A percentile compares a stretch with the other conserved stretches of the same genome.
Evolutionary conservation across 148 eudicot genomes (phyloP).

Genomic region (Dianthus caryophyllus): DNA sequence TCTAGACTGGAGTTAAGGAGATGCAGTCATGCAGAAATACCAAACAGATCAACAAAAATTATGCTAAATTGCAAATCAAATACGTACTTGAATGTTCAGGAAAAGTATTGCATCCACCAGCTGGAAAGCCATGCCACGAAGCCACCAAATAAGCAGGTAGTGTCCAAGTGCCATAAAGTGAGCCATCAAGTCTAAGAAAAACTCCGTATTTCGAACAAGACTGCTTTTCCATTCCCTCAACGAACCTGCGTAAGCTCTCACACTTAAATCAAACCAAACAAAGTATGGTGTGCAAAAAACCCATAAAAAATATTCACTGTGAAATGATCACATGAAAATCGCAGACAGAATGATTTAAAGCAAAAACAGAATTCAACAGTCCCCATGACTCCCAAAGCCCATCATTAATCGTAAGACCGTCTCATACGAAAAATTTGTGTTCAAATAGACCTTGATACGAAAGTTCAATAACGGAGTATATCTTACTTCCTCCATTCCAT

Average conservation of each 20-base stretch:
- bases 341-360: neutral
- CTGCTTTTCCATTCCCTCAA: constrained; percentile 89
- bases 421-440: no score
- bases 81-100: constrained; percentile 79
- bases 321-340: neutral
- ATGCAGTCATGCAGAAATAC: neutral
- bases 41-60: neutral
- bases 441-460: no score
- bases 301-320: neutral
- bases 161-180: constrained; percentile 85
- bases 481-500: no score
- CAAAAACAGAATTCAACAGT: neutral
- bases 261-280: constrained; percentile 7
- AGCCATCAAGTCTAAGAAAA: constrained; percentile 87
- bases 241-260: constrained; percentile 52
- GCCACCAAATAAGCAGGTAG: constrained; percentile 95
- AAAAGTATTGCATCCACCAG: constrained; percentile 84
- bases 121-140: constrained; percentile 98
- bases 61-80: constrained; percentile 4
- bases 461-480: no score
- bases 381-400: neutral
- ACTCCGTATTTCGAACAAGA: constrained; percentile 74
- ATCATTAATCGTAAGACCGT: no score
- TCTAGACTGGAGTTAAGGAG: constrained; percentile 3
- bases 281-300: neutral